A percentile compares a stretch with the other conserved stretches of the same genome.
Conservation (phyloP, 257 asterid species). For the Lavandula angustifolia region DNA sequence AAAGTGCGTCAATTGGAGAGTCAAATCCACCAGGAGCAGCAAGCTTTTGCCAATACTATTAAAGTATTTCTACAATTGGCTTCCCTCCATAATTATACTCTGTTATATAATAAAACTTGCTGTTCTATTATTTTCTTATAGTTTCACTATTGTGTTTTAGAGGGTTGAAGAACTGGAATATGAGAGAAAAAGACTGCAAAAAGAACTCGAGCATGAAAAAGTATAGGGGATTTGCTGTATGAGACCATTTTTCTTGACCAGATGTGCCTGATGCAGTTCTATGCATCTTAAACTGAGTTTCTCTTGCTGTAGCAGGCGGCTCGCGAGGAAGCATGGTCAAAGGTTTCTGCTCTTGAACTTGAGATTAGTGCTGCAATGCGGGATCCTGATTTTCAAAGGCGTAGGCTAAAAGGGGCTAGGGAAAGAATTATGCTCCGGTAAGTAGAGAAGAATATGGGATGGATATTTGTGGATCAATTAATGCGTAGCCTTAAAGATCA, state of each 20-base stretch:
- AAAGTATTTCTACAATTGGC: slow-evolving; percentile 50
- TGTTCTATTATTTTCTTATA: slow-evolving; percentile 31
- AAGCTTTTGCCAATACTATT: slow-evolving; percentile 55
- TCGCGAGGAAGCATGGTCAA: slow-evolving; percentile 99
- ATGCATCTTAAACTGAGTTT: slow-evolving; percentile 42
- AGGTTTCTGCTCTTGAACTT: slow-evolving; percentile 97
- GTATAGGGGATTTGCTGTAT: slow-evolving; percentile 60
- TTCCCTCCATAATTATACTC: slow-evolving; percentile 11
- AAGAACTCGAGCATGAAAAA: slow-evolving; percentile 94
- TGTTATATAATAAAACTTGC: slow-evolving; percentile 16
- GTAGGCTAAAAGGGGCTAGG: slow-evolving; percentile 84
- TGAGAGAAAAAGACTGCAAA: slow-evolving; percentile 62
- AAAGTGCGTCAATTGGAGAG: slow-evolving; percentile 91
- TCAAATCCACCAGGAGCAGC: slow-evolving; percentile 75
- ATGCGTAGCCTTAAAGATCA: not conserved
- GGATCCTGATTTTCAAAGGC: slow-evolving; percentile 91
- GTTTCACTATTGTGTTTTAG: slow-evolving; percentile 40
- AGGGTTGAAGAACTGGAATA: slow-evolving; percentile 83
- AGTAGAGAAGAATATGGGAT: slow-evolving; percentile 27
- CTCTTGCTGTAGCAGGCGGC: slow-evolving; percentile 93
- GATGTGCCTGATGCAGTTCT: slow-evolving; percentile 19
- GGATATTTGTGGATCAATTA: slow-evolving; percentile 7
- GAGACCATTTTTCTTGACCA: slow-evolving; percentile 7
- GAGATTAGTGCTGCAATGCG: slow-evolving; percentile 92
- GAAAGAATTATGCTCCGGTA: slow-evolving; percentile 99